These are phyloP conservation scores for Micractinium conductrix DNA, from an alignment of 139 green algal genomes.

Conservation along the genomic window DNA sequence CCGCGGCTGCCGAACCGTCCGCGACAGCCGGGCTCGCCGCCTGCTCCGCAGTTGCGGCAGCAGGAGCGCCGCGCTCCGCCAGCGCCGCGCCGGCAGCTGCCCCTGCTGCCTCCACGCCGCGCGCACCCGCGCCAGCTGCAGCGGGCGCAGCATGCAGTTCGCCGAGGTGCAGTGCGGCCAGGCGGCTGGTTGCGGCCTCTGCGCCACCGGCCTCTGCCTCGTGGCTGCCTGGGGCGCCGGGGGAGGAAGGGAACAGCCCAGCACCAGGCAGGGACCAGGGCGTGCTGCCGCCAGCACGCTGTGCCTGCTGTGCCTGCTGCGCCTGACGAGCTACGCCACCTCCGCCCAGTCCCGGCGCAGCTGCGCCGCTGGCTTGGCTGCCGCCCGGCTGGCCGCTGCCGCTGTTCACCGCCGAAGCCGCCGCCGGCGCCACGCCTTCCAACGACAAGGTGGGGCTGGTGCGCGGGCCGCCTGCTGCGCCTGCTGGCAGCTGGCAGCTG, in stretches of 20 bases:
- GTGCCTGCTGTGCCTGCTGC: neutral
- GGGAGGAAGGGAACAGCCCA: too few relatives aligned
- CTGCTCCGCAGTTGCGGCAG: too few relatives aligned
- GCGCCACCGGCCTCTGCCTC: neutral
- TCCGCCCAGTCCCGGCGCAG: neutral
- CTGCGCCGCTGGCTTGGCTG: too few relatives aligned
- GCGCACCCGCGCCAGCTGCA: neutral
- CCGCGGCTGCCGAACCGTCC: too few relatives aligned
- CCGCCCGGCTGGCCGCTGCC: too few relatives aligned
- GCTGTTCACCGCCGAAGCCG: too few relatives aligned
- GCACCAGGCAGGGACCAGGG: neutral
- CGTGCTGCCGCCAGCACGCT: neutral
- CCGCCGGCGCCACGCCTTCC: too few relatives aligned
- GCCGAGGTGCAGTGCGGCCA: neutral
- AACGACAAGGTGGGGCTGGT: neutral
- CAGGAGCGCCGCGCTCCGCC: too few relatives aligned
- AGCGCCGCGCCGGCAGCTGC: too few relatives aligned
- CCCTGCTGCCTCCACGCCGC: too few relatives aligned
- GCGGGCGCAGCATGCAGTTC: neutral
- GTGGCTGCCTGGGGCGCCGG: slow-evolving; percentile 13
- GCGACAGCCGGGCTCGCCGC: too few relatives aligned
- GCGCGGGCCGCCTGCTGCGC: neutral
- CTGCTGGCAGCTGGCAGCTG: neutral
- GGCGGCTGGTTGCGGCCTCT: neutral
- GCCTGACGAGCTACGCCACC: neutral